Base-by-base conservation (phyloP, 2,329 filamentous ascomycete species). In the Aspergillus piperis region DNA sequence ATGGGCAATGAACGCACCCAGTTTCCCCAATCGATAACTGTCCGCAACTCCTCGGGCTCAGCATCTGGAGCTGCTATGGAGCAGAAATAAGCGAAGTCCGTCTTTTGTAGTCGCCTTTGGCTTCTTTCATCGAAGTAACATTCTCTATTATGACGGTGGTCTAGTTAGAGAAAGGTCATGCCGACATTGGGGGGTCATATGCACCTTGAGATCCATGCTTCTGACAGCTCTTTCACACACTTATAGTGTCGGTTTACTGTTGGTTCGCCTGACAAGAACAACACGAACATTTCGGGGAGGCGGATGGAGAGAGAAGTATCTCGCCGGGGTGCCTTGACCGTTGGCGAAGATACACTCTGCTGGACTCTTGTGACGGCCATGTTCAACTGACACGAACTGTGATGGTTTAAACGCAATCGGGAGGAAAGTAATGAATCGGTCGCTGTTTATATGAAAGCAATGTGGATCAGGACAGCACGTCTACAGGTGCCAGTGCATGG, bases 211-310 rank as follows among this genome's bases (percentile, higher is more conserved):
- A 69, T 54, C 68, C 69, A 71, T 6, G 55, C 48, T 30, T 73
- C 71, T 25, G 69, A 71, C 32, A 69, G 61, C 4, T 48, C 39
- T 23, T 67, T 70, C 36, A 70, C 61, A 13, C 38, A 44, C 25
- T 64, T 61, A 51, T 72, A 73, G 47, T 68, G 39, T 8, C 62
- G 63, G 42, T 73, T 73, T 8, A 68, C 49, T 2, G 50, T 30
- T 1, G 66, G 67, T 4, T 67, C 59, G 23, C 66, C 59, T 1
- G 71, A 68, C 52, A 73, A 62, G 38, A 72, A 72, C 1, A 70
- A 69, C 8, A 68, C 66, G 53, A 72, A 73, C 64, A 72, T 63
- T 32, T 73, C 68, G 0, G 71, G 71, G 3, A 73, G 58, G 11
- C 32, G 47, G 13, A 66, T 62, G 2, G 53, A 30, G 25, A 63